Conservation (phyloP, 2,329 filamentous ascomycete genomes). For the Paradendryphiella salina region DNA sequence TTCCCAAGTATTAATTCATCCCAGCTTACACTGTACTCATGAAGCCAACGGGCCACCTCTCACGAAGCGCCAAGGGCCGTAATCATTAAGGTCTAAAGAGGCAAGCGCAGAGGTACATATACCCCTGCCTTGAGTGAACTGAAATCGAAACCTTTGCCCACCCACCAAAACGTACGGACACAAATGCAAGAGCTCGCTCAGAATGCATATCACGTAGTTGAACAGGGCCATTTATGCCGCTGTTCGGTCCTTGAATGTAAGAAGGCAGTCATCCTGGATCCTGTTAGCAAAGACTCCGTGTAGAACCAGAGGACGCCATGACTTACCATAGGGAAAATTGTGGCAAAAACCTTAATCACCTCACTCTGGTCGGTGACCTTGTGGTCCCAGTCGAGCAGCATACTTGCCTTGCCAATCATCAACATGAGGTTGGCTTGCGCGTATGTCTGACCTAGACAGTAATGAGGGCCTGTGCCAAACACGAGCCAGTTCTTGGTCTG, state of each 20-base stretch:
- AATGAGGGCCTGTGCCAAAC: conserved; percentile 93
- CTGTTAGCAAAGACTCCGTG: conserved; percentile 20
- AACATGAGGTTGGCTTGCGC: conserved; percentile 85
- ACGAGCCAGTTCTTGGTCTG: conserved; percentile 96
- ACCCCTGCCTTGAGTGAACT: conserved; percentile 22
- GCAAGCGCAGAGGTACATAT: conserved; percentile 17
- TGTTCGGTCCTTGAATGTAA: conserved; percentile 63
- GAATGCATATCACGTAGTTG: conserved; percentile 25
- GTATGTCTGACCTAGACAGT: conserved; percentile 93
- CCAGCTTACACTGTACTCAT: conserved; percentile 20
- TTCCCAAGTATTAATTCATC: conserved; percentile 14
- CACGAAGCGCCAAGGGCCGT: conserved; percentile 21
- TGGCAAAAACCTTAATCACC: conserved; percentile 97
- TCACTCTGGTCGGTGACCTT: conserved; percentile 81
- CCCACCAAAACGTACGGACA: conserved; percentile 21
- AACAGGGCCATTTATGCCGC: conserved; percentile 19
- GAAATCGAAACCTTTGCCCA: conserved; percentile 21
- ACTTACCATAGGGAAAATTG: conserved; percentile 92
- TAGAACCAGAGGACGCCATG: conserved; percentile 1
- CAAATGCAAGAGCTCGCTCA: conserved; percentile 34
- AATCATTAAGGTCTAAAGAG: conserved; percentile 37
- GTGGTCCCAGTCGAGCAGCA: conserved; percentile 88
- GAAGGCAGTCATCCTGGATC: conserved; percentile 75
- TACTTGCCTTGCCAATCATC: conserved; percentile 86
- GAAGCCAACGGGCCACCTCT: conserved; percentile 17